These are phyloP conservation scores for Populus hybrid DNA, from an alignment of 441 rosid species.

Conservation along the genomic window DNA sequence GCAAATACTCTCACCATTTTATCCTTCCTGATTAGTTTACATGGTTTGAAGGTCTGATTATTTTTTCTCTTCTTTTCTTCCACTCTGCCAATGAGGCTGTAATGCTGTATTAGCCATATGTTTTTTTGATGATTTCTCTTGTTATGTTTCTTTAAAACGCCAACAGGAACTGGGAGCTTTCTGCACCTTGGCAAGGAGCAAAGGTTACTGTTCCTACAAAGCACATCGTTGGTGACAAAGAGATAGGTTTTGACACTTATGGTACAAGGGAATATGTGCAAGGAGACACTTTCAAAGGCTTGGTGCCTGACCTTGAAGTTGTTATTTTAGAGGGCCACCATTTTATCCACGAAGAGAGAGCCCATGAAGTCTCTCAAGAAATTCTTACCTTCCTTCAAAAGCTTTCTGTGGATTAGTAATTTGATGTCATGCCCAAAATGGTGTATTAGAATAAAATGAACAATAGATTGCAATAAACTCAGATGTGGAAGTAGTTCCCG, in stretches of 20 bases:
- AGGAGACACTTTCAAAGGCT: conserved; percentile 34
- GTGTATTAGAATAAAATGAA: not conserved
- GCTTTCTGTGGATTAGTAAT: not conserved
- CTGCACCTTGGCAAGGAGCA: conserved; percentile 39
- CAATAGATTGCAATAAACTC: not conserved
- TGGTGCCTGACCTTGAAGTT: conserved; percentile 41
- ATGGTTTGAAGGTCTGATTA: not conserved
- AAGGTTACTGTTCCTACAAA: conserved; percentile 42
- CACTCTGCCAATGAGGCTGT: too few relatives aligned
- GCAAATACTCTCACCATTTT: not conserved
- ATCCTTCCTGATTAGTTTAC: not conserved
- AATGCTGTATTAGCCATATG: too few relatives aligned
- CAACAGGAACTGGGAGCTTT: conserved; percentile 48
- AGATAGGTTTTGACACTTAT: conserved; percentile 27
- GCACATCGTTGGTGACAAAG: conserved; percentile 40
- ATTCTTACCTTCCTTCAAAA: conserved; percentile 49
- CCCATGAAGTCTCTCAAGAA: conserved; percentile 45
- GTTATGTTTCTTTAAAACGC: not conserved
- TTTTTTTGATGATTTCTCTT: too few relatives aligned
- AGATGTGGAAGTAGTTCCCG: not conserved
- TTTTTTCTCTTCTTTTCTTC: not conserved
- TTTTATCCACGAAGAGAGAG: conserved; percentile 48
- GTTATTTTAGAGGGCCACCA: conserved; percentile 48
- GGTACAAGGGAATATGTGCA: conserved; percentile 31
- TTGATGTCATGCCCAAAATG: not conserved